Evolutionary conservation across 352 stramenopile genomes (phyloP).

Genomic region (Pythium plurisporium): DNA sequence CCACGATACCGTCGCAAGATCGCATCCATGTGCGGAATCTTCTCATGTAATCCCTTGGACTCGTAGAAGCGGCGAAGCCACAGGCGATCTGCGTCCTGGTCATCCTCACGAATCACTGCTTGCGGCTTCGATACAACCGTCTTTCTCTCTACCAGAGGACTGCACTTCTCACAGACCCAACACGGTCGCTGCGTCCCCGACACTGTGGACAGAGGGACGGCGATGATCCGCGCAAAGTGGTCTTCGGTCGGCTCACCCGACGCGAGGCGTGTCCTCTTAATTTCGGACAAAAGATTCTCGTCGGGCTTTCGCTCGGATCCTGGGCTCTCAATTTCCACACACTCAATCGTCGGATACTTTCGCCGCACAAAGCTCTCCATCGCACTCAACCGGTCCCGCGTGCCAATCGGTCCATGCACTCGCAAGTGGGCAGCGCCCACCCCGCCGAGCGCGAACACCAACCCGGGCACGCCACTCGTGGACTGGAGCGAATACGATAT

Average conservation of each 20-base stretch:
- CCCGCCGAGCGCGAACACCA: conserved; percentile 59
- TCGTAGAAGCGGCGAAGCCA: conserved; percentile 55
- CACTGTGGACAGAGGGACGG: background rate
- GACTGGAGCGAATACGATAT: conserved; percentile 25
- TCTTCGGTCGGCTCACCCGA: conserved; percentile 1
- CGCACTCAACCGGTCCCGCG: conserved; percentile 33
- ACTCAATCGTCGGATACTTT: conserved; percentile 60
- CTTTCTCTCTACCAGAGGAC: conserved; percentile 4
- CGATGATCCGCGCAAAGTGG: conserved; percentile 8
- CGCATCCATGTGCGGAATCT: conserved; percentile 50
- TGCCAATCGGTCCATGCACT: conserved; percentile 42
- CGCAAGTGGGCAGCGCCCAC: conserved; percentile 41
- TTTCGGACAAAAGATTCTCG: no score
- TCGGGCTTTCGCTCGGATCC: no score
- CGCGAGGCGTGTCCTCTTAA: no score
- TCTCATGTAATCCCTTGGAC: conserved; percentile 32
- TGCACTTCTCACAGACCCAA: conserved; percentile 14
- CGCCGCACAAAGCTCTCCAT: conserved; percentile 67
- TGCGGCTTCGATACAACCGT: background rate
- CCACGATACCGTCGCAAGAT: conserved; percentile 56
- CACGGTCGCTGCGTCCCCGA: background rate
- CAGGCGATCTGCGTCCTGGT: conserved; percentile 27
- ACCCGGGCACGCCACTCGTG: conserved; percentile 57
- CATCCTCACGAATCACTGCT: conserved; percentile 15
- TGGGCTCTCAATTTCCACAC: conserved; percentile 28